Evolutionary conservation across 257 asterid species (phyloP).

Genomic region (Nemophila menziesii): DNA sequence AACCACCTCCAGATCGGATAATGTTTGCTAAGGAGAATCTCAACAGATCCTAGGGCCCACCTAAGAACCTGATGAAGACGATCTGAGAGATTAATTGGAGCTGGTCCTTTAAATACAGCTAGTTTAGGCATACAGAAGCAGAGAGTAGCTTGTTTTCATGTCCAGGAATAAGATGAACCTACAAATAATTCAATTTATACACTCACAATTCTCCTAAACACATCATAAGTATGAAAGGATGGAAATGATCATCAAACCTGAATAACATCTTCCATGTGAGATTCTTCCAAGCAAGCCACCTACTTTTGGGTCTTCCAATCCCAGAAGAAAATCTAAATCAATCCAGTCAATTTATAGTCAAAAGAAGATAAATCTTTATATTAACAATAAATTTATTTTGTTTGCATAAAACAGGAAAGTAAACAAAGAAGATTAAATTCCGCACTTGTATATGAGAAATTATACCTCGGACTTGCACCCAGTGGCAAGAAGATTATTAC

Average conservation of each 20-base stretch:
- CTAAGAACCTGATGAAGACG: slow-evolving; percentile 93
- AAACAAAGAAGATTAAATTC: not conserved
- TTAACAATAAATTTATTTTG: not conserved
- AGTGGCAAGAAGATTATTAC: slow-evolving; percentile 62
- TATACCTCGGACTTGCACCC: slow-evolving; percentile 78
- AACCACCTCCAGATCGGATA: slow-evolving; percentile 93
- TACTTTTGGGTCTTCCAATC: slow-evolving; percentile 78
- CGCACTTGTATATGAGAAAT: not conserved
- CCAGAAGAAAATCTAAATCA: slow-evolving; percentile 58
- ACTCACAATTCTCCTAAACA: not conserved
- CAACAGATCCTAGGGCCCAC: slow-evolving; percentile 97
- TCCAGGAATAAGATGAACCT: slow-evolving; percentile 88
- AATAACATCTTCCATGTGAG: slow-evolving; percentile 87
- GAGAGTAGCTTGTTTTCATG: slow-evolving; percentile 65
- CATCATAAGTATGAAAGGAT: no score
- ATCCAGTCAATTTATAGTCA: not conserved
- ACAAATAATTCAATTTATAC: slow-evolving; percentile 5
- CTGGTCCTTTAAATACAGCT: slow-evolving; percentile 83
- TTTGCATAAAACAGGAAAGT: not conserved
- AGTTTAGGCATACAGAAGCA: slow-evolving; percentile 77
- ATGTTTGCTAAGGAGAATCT: slow-evolving; percentile 80
- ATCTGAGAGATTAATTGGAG: slow-evolving; percentile 83
- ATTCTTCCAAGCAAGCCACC: slow-evolving; percentile 76
- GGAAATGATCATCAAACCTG: slow-evolving; percentile 54
- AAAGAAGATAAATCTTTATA: not conserved